phyloP scores from a whole-genome alignment of 1,284 basidiomycete genomes.

The Salmacisia buchloeana region DNA sequence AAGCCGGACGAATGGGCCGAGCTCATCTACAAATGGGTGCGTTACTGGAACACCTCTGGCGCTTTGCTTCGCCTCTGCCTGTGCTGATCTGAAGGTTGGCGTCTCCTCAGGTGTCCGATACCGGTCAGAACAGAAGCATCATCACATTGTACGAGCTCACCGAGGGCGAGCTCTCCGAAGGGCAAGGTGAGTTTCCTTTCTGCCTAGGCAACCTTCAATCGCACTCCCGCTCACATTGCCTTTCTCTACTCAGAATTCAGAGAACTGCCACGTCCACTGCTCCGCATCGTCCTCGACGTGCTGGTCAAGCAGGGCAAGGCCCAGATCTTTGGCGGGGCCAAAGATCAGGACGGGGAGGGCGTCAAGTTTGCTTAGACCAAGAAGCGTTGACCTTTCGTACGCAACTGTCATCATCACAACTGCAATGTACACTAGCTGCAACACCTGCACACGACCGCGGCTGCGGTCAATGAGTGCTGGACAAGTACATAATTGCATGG shows the following conservation, averaged over 20 bases:
- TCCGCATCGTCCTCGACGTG: slow-evolving; percentile 54
- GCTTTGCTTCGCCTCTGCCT: neutral
- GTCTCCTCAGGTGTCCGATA: slow-evolving; percentile 52
- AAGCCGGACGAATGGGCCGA: slow-evolving; percentile 57
- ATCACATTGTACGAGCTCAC: slow-evolving; percentile 58
- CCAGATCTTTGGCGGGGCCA: slow-evolving; percentile 53
- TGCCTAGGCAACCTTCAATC: too few species aligned
- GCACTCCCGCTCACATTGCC: too few species aligned
- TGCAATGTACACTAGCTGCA: neutral
- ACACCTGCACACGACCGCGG: too few species aligned
- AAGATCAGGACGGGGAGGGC: slow-evolving; percentile 53
- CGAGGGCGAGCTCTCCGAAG: slow-evolving; percentile 52
- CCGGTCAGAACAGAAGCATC: slow-evolving; percentile 55
- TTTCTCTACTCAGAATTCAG: slow-evolving; percentile 52
- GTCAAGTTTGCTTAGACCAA: slow-evolving; percentile 52
- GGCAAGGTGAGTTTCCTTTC: slow-evolving; percentile 15
- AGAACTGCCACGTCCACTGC: slow-evolving; percentile 51
- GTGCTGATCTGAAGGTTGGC: neutral
- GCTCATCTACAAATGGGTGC: slow-evolving; percentile 56
- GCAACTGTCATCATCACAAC: neutral
- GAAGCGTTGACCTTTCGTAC: neutral
- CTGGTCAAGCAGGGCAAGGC: slow-evolving; percentile 56
- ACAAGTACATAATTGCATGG: too few species aligned
- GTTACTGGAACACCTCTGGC: neutral
- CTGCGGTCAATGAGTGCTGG: too few species aligned